Base-by-base conservation (phyloP, 352 stramenopile species). In the Phytophthora aleatoria region DNA sequence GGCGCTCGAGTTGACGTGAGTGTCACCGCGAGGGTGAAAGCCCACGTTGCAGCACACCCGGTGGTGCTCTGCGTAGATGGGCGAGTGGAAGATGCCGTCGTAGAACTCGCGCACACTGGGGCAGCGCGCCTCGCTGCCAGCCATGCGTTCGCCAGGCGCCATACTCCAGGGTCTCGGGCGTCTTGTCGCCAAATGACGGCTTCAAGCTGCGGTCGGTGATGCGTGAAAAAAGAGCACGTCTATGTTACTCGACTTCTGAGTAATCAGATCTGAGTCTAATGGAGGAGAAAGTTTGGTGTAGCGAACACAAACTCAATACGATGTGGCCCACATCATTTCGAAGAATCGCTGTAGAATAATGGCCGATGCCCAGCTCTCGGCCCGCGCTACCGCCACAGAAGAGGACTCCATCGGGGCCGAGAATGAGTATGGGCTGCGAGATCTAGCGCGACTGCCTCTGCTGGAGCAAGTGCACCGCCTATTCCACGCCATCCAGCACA, bases 401-500 rank as follows among this genome's bases (percentile, higher is more conserved):
- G 47, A 44, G 2, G 64, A 63, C 44, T 42, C 20, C 11, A 39
- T 27, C 8, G 69, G 50, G 20, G 64, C 50, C 20, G 65, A 77
- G 43, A 85, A 82, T 64, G 79, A 94, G 74, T 95, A 83, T 35
- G 87, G 85, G 4, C 81, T 95, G 16, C 61, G 77, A 27, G 83
- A 83, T 44, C 73, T 95, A 41, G 77, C 72, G 36, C 62, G 64
- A 28, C 74, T 95, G 30, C 87, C 87, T 39, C 76, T 95, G 48
- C 64, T 94, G 56, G 87, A 95, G 66, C 87, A 94, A 56, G 84
- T 95, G 44, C 87, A 95, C 63, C 80, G 87, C 0, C 69, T 95
- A 7, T 91, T 93, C 57, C 85, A 95, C 64, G 87, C 87, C 31
- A 95, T 95, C 50, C 76, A 93, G 67, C 67, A 77, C 48, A 73